Conservation (phyloP, 495 filamentous ascomycete genomes). For the Tuber aestivum region DNA sequence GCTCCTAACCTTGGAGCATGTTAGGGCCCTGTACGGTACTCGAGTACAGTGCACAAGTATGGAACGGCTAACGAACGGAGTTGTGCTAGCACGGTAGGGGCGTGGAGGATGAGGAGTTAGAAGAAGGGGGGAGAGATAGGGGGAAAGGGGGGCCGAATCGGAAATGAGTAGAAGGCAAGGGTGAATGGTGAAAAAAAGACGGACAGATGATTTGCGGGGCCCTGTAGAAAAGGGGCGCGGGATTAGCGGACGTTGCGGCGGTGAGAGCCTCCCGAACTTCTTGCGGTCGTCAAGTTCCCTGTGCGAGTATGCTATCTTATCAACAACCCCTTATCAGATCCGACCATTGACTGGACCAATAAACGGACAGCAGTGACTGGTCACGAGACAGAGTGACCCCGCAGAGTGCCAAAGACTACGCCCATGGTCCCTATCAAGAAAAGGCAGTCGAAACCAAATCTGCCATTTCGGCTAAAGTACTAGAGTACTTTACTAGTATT, state of each 20-base stretch:
- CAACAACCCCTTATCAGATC: background rate
- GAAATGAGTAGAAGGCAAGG: background rate
- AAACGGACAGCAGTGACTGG: background rate
- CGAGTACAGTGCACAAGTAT: too few species aligned
- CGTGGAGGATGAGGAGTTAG: background rate
- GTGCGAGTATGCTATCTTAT: background rate
- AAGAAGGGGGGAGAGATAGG: conserved; percentile 10
- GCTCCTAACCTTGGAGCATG: background rate
- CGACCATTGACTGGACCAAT: background rate
- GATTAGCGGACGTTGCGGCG: too few species aligned
- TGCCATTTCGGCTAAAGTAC: background rate
- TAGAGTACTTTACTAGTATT: background rate
- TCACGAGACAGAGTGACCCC: background rate
- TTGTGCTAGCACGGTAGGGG: too few species aligned
- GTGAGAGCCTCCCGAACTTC: background rate
- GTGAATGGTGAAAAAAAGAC: too few species aligned
- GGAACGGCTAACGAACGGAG: background rate
- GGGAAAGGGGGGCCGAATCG: conserved; percentile 12
- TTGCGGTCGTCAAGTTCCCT: background rate
- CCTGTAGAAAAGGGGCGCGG: too few species aligned
- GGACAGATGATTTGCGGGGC: too few species aligned
- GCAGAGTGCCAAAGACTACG: background rate
- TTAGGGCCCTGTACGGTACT: too few species aligned
- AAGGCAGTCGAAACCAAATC: background rate
- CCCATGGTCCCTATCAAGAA: too few species aligned